Evolutionary conservation across 75 land plant species (phyloP).

Genomic region (Pinus taeda): DNA sequence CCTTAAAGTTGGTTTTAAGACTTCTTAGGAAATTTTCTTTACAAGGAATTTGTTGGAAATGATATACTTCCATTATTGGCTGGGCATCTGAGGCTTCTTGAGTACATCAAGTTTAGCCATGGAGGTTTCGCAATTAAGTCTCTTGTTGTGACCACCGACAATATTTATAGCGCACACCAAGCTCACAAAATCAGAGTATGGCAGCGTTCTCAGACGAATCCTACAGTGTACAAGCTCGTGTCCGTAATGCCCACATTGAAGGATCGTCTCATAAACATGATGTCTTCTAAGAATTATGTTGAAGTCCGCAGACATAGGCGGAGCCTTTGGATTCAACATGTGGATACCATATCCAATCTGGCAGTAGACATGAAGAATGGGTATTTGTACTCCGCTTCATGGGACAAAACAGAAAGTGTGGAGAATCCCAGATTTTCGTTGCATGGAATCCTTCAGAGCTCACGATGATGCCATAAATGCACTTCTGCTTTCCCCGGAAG

Average conservation of each 20-base stretch:
- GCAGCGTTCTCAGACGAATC: neutral
- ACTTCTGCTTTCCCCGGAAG: too few species aligned
- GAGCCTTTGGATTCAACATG: too few species aligned
- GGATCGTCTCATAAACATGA: too few species aligned
- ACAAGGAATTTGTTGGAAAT: too few species aligned
- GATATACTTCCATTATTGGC: too few species aligned
- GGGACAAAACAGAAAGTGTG: slow-evolving; percentile 66
- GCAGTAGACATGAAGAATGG: slow-evolving; percentile 15
- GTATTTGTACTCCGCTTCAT: slow-evolving; percentile 46
- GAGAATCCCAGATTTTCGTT: slow-evolving; percentile 42
- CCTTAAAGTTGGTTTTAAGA: too few species aligned
- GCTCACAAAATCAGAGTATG: slow-evolving; percentile 3
- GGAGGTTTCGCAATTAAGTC: neutral
- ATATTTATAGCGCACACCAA: slow-evolving; percentile 1
- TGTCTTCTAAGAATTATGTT: too few species aligned
- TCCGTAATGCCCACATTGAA: slow-evolving; percentile 16
- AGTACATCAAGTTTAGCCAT: neutral
- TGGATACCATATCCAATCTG: slow-evolving; percentile 64
- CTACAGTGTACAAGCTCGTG: neutral
- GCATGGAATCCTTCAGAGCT: too few species aligned
- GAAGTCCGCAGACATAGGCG: too few species aligned
- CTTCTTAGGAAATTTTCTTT: too few species aligned
- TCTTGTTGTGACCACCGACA: neutral
- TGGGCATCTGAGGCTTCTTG: neutral
- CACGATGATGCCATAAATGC: too few species aligned